Evolutionary conservation across 2,329 filamentous ascomycete genomes (phyloP).

Genomic region (Aspergillus intermedius): DNA sequence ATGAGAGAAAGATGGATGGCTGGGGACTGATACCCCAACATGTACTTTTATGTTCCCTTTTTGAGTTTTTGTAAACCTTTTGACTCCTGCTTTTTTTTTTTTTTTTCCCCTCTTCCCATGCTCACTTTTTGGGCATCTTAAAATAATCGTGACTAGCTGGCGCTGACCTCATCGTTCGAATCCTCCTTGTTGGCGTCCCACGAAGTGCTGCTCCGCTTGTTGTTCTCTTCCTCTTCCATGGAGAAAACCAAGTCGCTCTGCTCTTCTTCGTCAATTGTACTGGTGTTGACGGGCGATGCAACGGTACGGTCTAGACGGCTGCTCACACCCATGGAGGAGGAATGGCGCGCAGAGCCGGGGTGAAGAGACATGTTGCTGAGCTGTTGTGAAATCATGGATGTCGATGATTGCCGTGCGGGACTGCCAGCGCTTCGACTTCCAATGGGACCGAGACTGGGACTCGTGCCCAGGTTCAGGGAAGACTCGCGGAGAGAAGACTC

Average conservation of each 20-base stretch:
- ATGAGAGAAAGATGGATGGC: too few species aligned
- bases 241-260: slow-evolving; percentile 43
- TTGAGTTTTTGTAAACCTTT: slow-evolving; percentile 9
- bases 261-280: slow-evolving; percentile 45
- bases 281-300: slow-evolving; percentile 40
- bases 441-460: slow-evolving; percentile 47
- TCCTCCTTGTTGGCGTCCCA: slow-evolving; percentile 30
- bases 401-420: slow-evolving; percentile 51
- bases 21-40: slow-evolving; percentile 7
- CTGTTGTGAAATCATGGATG: slow-evolving; percentile 58
- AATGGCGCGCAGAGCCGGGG: slow-evolving; percentile 33
- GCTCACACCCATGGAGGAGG: slow-evolving; percentile 23
- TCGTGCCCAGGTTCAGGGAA: slow-evolving; percentile 45
- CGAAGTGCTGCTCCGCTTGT: slow-evolving; percentile 33
- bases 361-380: slow-evolving; percentile 41
- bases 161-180: slow-evolving; percentile 21
- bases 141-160: slow-evolving; percentile 9
- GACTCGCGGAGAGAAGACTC: slow-evolving; percentile 59
- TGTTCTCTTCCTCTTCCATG: slow-evolving; percentile 47
- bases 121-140: background rate
- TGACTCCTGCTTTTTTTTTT: slow-evolving; percentile 13
- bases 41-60: slow-evolving; percentile 9
- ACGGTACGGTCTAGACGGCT: slow-evolving; percentile 39
- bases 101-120: background rate
- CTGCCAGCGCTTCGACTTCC: slow-evolving; percentile 47